These are phyloP conservation scores for Trichophyton simii DNA, from an alignment of 2,329 filamentous ascomycete genomes.

Conservation along the genomic window DNA sequence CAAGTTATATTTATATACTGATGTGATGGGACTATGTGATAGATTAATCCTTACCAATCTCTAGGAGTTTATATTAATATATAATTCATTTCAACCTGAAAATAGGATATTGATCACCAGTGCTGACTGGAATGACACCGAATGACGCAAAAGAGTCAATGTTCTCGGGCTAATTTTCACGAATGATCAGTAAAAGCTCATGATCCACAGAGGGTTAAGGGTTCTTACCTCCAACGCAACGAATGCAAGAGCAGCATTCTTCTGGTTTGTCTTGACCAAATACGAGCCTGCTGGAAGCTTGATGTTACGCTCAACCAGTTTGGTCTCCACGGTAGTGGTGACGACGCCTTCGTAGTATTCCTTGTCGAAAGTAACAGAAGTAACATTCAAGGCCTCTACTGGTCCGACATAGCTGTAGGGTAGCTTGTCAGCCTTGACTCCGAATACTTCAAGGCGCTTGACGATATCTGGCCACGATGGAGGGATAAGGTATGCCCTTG, in stretches of 20 bases:
- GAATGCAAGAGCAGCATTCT: conserved; percentile 7
- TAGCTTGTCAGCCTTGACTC: conserved; percentile 1
- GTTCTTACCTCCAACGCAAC: conserved; percentile 5
- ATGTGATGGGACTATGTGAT: not conserved
- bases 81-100: not conserved
- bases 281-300: conserved; percentile 1
- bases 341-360: conserved; percentile 5
- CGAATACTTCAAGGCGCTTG: not conserved
- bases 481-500: conserved; percentile 5
- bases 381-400: conserved; percentile 6
- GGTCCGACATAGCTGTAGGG: not conserved
- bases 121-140: conserved; percentile 1
- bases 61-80: not conserved
- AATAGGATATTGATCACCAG: conserved; percentile 6
- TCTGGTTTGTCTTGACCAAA: conserved; percentile 4
- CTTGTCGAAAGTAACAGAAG: not conserved
- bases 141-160: conserved; percentile 7
- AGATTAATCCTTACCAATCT: not conserved
- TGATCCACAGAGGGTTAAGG: not conserved
- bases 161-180: conserved; percentile 3
- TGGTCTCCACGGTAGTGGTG: not conserved
- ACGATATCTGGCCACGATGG: conserved; percentile 1
- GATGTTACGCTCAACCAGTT: not conserved
- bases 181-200: not conserved
- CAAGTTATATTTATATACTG: not conserved